These are phyloP conservation scores for Sonneratia alba DNA, from an alignment of 345 rosid genomes.

Conservation along the genomic window DNA sequence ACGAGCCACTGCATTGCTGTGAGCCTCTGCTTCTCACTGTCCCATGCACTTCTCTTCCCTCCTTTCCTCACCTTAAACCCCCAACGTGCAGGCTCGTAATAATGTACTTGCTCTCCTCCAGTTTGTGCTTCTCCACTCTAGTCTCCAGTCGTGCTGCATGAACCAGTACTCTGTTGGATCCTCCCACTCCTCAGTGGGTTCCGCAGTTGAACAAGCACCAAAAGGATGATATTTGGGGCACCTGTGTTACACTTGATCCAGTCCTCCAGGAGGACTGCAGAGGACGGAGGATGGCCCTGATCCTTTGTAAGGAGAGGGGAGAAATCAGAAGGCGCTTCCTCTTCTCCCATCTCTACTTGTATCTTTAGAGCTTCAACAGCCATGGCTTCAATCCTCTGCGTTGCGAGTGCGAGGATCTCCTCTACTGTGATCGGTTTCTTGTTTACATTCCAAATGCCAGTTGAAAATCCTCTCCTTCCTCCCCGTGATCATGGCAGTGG, in stretches of 20 bases:
- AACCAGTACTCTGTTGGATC: slow-evolving; percentile 48
- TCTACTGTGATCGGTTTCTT: slow-evolving; percentile 50
- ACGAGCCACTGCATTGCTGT: slow-evolving; percentile 90
- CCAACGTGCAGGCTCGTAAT: slow-evolving; percentile 60
- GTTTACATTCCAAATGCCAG: slow-evolving; percentile 75
- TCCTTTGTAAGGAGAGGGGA: slow-evolving; percentile 38
- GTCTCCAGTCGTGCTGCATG: slow-evolving; percentile 28
- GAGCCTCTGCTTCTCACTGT: slow-evolving; percentile 60
- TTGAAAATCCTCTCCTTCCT: slow-evolving; percentile 72
- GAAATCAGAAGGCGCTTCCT: slow-evolving; percentile 67
- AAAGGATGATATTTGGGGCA: slow-evolving; percentile 26
- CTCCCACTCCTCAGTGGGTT: slow-evolving; percentile 90
- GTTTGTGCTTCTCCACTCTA: slow-evolving; percentile 20
- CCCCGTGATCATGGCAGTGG: slow-evolving; percentile 49
- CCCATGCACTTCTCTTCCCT: slow-evolving; percentile 44
- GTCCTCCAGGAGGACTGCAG: slow-evolving; percentile 55
- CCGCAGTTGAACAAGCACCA: slow-evolving; percentile 52
- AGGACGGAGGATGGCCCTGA: slow-evolving; percentile 36
- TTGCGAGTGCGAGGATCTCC: slow-evolving; percentile 61
- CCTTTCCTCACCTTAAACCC: slow-evolving; percentile 35
- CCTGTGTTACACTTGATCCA: slow-evolving; percentile 34
- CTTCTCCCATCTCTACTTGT: slow-evolving; percentile 76
- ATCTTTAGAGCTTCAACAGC: slow-evolving; percentile 71
- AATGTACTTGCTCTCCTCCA: slow-evolving; percentile 36
- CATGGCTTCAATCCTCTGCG: slow-evolving; percentile 81